Conservation (phyloP, 805 yeast genomes). For the Starmera caribaea region DNA sequence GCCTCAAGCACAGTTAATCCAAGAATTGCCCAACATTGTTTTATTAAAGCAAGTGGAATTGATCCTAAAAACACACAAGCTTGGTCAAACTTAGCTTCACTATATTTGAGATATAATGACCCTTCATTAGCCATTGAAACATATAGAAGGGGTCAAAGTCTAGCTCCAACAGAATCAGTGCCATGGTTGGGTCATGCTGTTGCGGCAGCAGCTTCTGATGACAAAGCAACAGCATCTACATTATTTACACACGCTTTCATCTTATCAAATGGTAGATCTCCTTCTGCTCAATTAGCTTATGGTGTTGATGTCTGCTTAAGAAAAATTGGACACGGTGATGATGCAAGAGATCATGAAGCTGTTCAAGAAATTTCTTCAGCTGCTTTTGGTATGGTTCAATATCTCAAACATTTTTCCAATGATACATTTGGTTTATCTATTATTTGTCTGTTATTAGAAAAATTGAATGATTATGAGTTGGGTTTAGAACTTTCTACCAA, state of each 20-base stretch:
- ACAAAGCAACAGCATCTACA: constrained; percentile 37
- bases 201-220: constrained; percentile 40
- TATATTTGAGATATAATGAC: constrained; percentile 65
- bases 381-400: constrained; percentile 55
- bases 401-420: constrained; percentile 50
- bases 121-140: constrained; percentile 63
- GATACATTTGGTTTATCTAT: constrained; percentile 49
- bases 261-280: constrained; percentile 64
- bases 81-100: constrained; percentile 78
- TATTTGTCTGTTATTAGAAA: constrained; percentile 51
- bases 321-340: constrained; percentile 31
- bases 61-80: constrained; percentile 56
- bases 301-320: constrained; percentile 48
- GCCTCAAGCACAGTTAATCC: constrained; percentile 58
- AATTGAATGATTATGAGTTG: constrained; percentile 49
- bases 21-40: constrained; percentile 84
- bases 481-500: constrained; percentile 40
- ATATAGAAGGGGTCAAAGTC: constrained; percentile 62
- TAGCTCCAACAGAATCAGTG: constrained; percentile 64
- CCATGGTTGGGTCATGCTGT: constrained; percentile 90
- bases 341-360: constrained; percentile 45
- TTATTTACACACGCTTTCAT: constrained; percentile 72
- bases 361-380: constrained; percentile 61
- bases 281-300: constrained; percentile 61
- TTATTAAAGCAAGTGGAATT: constrained; percentile 67